Percentiles rank a stretch among this genome's conserved stretches.
Conservation (phyloP, 2,329 filamentous ascomycete genomes). For the Fusarium nygamai region DNA sequence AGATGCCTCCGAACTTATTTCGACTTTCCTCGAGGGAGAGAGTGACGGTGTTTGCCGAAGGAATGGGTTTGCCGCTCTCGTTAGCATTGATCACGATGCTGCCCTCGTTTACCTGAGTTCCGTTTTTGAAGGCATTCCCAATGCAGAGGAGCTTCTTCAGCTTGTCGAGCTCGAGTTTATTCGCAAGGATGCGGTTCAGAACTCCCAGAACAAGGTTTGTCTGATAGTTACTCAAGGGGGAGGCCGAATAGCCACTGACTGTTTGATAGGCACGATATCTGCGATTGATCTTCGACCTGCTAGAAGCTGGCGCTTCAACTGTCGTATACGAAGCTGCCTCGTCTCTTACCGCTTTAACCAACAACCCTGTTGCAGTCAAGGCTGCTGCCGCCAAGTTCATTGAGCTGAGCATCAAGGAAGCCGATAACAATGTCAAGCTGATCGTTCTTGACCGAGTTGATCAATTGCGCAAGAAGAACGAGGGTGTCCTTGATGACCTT, state of each 20-base stretch:
- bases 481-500: constrained; percentile 90
- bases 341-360: constrained; percentile 91
- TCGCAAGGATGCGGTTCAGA: constrained; percentile 94
- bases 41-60: constrained; percentile 96
- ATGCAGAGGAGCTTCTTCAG: constrained; percentile 92
- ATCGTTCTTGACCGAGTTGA: constrained; percentile 97
- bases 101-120: constrained; percentile 87
- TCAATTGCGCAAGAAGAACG: constrained; percentile 85
- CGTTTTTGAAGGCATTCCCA: constrained; percentile 92
- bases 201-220: constrained; percentile 88
- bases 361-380: constrained; percentile 97
- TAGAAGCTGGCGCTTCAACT: constrained; percentile 92
- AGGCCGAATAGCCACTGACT: constrained; percentile 42
- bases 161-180: constrained; percentile 97
- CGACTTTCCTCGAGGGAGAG: constrained; percentile 88
- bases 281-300: constrained; percentile 92
- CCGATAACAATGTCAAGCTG: constrained; percentile 99
- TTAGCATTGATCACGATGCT: constrained; percentile 92
- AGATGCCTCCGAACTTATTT: constrained; percentile 91
- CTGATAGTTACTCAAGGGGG: background rate
- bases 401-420: constrained; percentile 95
- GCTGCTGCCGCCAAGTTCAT: constrained; percentile 96
- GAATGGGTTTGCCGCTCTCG: constrained; percentile 93
- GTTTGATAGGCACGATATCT: constrained; percentile 79
- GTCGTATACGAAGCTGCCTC: constrained; percentile 98